phyloP scores from a whole-genome alignment of 1,284 basidiomycete genomes.

The Austroboletus niveus region DNA sequence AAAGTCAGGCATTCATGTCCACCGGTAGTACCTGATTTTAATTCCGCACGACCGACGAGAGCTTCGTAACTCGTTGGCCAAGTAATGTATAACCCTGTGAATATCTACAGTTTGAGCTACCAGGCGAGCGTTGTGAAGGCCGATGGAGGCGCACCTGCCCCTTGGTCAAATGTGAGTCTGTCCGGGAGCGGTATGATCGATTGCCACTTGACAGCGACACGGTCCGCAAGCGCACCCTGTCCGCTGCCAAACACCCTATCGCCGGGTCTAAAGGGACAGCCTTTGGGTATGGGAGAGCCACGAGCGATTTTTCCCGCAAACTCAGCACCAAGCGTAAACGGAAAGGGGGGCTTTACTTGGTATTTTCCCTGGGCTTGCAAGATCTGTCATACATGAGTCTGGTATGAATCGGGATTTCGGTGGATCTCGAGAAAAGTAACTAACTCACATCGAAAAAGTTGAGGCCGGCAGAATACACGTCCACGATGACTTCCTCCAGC shows the following conservation, averaged over 20 bases:
- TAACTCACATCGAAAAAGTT: constrained; percentile 79
- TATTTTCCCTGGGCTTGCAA: constrained; percentile 87
- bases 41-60: constrained; percentile 78
- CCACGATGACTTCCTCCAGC: constrained; percentile 70
- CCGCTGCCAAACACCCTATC: constrained; percentile 89
- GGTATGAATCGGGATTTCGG: not conserved
- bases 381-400: constrained; percentile 46
- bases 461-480: constrained; percentile 75
- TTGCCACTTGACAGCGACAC: constrained; percentile 53
- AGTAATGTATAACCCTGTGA: constrained; percentile 68
- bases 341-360: constrained; percentile 79
- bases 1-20: not conserved
- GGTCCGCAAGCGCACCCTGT: constrained; percentile 81
- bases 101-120: constrained; percentile 14
- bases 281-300: constrained; percentile 78
- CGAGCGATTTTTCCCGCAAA: constrained; percentile 79
- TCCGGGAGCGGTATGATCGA: constrained; percentile 59
- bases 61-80: constrained; percentile 91
- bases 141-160: constrained; percentile 42
- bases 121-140: constrained; percentile 34
- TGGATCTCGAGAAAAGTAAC: not conserved
- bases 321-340: constrained; percentile 83
- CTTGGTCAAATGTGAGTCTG: constrained; percentile 66
- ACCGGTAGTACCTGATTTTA: constrained; percentile 57
- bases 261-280: constrained; percentile 79